phyloP scores from a whole-genome alignment of 345 rosid species.

The Crucihimalaya himalaica region DNA sequence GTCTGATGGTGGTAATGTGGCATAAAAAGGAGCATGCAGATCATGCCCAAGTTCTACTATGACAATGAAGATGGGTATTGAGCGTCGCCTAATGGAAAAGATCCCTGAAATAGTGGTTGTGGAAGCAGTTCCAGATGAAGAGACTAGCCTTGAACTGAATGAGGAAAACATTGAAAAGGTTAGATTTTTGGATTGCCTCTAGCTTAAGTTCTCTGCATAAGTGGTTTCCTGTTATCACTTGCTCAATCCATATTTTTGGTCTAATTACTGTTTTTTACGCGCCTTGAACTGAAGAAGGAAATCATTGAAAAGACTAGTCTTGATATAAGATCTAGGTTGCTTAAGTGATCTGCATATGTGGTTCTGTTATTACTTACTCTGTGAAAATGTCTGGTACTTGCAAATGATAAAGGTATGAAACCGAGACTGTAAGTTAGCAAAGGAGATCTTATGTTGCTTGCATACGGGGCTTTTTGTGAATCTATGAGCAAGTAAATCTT shows the following conservation, averaged over 20 bases:
- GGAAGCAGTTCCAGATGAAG: conserved; percentile 80
- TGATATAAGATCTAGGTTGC: too few species aligned
- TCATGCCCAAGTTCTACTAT: conserved; percentile 87
- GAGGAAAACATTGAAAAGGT: conserved; percentile 94
- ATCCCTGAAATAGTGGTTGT: conserved; percentile 97
- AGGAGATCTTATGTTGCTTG: too few species aligned
- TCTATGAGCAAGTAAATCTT: not conserved
- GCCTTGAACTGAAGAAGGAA: too few species aligned
- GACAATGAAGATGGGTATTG: conserved; percentile 98
- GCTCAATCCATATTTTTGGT: not conserved
- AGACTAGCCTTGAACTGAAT: conserved; percentile 87
- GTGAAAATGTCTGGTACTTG: not conserved
- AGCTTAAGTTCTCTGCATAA: not conserved
- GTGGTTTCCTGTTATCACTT: not conserved
- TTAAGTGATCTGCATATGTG: too few species aligned
- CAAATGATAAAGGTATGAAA: not conserved
- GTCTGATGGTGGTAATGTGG: conserved; percentile 96
- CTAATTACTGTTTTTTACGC: too few species aligned
- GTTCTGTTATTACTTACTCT: too few species aligned
- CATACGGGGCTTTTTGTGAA: not conserved
- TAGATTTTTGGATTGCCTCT: conserved; percentile 5
- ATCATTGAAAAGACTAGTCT: too few species aligned
- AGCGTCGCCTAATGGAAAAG: conserved; percentile 90
- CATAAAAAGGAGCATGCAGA: conserved; percentile 96
- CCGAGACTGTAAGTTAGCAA: not conserved